These are phyloP conservation scores for Aegilops longissima DNA, from an alignment of 176 grass and related monocot genomes.

Conservation along the genomic window DNA sequence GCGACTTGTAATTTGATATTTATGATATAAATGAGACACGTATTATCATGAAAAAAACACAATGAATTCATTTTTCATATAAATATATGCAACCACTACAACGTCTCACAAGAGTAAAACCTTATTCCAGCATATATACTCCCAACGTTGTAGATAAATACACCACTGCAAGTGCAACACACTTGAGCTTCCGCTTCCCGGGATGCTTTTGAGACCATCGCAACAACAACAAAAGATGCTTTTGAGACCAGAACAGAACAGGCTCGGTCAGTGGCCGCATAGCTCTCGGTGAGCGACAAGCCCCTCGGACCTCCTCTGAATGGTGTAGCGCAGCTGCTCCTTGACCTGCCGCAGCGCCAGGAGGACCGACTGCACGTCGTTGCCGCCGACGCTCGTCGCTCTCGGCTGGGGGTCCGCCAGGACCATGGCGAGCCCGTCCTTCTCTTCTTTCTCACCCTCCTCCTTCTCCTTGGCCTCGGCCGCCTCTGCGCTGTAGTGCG, in stretches of 20 bases:
- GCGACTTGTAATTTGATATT: no score
- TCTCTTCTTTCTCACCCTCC: neutral
- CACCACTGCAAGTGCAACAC: neutral
- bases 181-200: neutral
- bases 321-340: constrained; percentile 72
- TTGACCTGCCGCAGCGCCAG: constrained; percentile 82
- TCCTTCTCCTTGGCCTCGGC: neutral
- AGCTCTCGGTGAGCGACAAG: constrained; percentile 57
- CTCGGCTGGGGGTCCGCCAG: constrained; percentile 26
- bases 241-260: no score
- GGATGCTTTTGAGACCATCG: no score
- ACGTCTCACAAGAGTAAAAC: neutral
- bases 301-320: constrained; percentile 48
- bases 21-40: no score
- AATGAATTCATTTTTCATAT: neutral
- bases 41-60: no score
- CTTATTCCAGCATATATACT: constrained; percentile 6
- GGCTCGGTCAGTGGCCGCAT: constrained; percentile 41
- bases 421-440: constrained; percentile 50
- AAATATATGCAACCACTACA: neutral
- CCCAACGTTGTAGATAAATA: neutral
- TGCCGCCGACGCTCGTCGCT: neutral
- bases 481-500: neutral
- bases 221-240: no score
- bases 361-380: constrained; percentile 79